phyloP scores from a whole-genome alignment of 306 rosid genomes.

The Glycine soja region DNA sequence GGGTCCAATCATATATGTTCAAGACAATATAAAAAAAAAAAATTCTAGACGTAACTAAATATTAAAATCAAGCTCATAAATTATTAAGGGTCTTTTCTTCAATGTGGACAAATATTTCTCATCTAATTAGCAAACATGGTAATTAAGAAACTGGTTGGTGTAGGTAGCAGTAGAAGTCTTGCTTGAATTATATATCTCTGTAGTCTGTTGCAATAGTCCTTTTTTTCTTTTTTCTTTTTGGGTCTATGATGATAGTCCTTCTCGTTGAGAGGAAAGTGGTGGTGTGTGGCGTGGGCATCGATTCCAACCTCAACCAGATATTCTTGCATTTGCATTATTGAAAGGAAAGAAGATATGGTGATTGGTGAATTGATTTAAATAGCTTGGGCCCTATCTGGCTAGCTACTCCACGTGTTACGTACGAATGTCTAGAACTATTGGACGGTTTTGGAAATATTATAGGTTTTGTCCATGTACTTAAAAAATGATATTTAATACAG shows the following conservation, averaged over 20 bases:
- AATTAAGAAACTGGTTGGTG: not conserved
- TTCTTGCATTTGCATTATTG: conserved; percentile 54
- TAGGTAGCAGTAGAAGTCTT: not conserved
- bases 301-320: conserved; percentile 4
- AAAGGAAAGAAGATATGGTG: conserved; percentile 41
- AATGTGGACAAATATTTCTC: no score
- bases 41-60: no score
- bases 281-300: conserved; percentile 7
- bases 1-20: not conserved
- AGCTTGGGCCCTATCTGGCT: conserved; percentile 15
- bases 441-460: no score
- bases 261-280: conserved; percentile 27
- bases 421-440: no score
- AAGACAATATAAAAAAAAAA: no score
- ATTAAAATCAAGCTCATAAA: no score
- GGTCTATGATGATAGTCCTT: conserved; percentile 42
- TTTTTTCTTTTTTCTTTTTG: not conserved
- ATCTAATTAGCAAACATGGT: not conserved
- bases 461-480: not conserved
- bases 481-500: not conserved
- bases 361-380: conserved; percentile 44
- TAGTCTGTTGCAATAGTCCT: not conserved
- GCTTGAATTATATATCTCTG: not conserved
- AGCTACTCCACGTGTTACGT: conserved; percentile 27
- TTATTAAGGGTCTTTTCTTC: no score